These are phyloP conservation scores for Rhizophlyctis rosea DNA, from an alignment of 192 early-diverging fungal genomes.

Conservation along the genomic window DNA sequence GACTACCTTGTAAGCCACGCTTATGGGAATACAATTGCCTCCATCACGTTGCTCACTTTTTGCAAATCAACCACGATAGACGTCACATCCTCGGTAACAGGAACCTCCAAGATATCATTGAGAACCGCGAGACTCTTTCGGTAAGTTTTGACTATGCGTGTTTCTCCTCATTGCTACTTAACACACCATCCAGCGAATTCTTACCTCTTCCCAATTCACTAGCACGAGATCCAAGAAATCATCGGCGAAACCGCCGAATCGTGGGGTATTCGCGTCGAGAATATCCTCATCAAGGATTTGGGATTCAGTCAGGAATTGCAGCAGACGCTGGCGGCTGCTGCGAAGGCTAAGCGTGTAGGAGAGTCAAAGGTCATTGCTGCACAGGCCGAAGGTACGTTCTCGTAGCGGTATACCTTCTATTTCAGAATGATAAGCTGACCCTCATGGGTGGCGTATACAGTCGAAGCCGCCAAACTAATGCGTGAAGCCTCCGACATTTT, in stretches of 20 bases:
- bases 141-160: too few relatives aligned
- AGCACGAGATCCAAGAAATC: constrained; percentile 76
- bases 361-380: constrained; percentile 90
- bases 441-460: too few relatives aligned
- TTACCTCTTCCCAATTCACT: too few relatives aligned
- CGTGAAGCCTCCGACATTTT: constrained; percentile 89
- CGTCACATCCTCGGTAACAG: constrained; percentile 79
- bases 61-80: too few relatives aligned
- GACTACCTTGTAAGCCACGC: constrained; percentile 85
- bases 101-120: constrained; percentile 83
- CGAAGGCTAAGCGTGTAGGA: constrained; percentile 85
- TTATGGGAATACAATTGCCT: too few relatives aligned
- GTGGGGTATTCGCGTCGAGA: constrained; percentile 70
- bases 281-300: constrained; percentile 87
- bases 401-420: too few relatives aligned
- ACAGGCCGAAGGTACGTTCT: constrained; percentile 66
- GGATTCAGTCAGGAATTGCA: constrained; percentile 72
- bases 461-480: constrained; percentile 87
- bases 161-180: too few relatives aligned
- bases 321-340: constrained; percentile 79
- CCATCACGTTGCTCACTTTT: too few relatives aligned
- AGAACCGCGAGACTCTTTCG: constrained; percentile 87
- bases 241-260: constrained; percentile 72
- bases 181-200: too few relatives aligned
- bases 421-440: constrained; percentile 68